phyloP scores from a whole-genome alignment of 2,329 filamentous ascomycete genomes.

The Alternaria gaisen region DNA sequence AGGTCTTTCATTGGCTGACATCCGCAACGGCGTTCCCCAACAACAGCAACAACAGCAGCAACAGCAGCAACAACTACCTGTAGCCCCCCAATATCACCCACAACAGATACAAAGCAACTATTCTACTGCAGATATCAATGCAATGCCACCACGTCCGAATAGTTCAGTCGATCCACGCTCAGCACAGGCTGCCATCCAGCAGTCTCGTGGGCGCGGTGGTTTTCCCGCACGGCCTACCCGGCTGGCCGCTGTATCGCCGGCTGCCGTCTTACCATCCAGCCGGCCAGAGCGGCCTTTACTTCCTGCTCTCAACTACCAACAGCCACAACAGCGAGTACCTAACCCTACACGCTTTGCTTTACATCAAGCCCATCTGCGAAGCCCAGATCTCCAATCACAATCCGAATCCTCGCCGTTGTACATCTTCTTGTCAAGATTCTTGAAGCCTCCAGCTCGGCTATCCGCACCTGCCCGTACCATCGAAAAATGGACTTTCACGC shows the following conservation, averaged over 20 bases:
- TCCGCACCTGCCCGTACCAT: conserved; percentile 48
- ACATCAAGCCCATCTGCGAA: conserved; percentile 67
- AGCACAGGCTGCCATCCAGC: conserved; percentile 16
- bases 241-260: neutral
- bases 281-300: conserved; percentile 33
- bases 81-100: neutral
- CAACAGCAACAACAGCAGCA: conserved; percentile 6
- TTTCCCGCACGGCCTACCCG: neutral
- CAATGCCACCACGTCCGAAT: neutral
- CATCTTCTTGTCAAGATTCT: conserved; percentile 65
- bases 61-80: conserved; percentile 5
- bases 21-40: neutral
- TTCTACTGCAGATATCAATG: neutral
- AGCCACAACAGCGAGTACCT: conserved; percentile 53
- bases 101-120: neutral
- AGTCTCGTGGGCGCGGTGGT: conserved; percentile 6
- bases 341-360: conserved; percentile 60
- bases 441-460: conserved; percentile 57
- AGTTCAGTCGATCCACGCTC: conserved; percentile 2
- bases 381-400: conserved; percentile 57
- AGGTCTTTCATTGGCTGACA: neutral
- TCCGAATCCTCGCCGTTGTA: conserved; percentile 55
- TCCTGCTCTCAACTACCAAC: conserved; percentile 45
- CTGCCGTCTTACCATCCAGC: neutral
- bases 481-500: conserved; percentile 58